These are phyloP conservation scores for Cyberlindnera lachancei DNA, from an alignment of 805 yeast species.

Conservation along the genomic window DNA sequence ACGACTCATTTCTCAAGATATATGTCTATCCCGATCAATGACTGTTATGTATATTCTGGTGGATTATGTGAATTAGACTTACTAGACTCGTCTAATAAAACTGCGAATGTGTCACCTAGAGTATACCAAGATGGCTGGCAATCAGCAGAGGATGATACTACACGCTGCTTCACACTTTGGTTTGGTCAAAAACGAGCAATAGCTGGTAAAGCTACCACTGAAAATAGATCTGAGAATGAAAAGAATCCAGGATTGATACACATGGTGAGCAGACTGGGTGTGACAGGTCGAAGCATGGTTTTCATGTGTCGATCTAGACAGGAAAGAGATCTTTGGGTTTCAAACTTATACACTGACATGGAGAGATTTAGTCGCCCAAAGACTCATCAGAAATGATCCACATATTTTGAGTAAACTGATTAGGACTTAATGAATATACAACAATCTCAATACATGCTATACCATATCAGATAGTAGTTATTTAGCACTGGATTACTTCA, in stretches of 20 bases:
- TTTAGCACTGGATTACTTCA: too few relatives aligned
- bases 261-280: slow-evolving; percentile 49
- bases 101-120: slow-evolving; percentile 56
- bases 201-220: slow-evolving; percentile 15
- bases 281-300: slow-evolving; percentile 59
- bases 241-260: slow-evolving; percentile 38
- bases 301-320: slow-evolving; percentile 78
- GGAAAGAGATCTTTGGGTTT: slow-evolving; percentile 81
- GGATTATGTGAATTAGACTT: slow-evolving; percentile 50
- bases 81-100: slow-evolving; percentile 35
- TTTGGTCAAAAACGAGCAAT: slow-evolving; percentile 55
- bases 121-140: slow-evolving; percentile 79
- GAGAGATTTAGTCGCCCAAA: slow-evolving; percentile 24
- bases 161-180: slow-evolving; percentile 81
- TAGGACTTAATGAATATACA: too few relatives aligned
- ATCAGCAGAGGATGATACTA: slow-evolving; percentile 68
- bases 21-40: slow-evolving; percentile 52
- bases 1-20: slow-evolving; percentile 43
- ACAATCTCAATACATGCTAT: too few relatives aligned
- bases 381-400: too few relatives aligned
- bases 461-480: too few relatives aligned
- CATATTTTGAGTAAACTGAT: too few relatives aligned
- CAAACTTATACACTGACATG: slow-evolving; percentile 26
- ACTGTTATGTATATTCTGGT: slow-evolving; percentile 75
- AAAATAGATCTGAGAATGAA: slow-evolving; percentile 4